Evolutionary conservation across 768 basidiomycete genomes (phyloP), one percentile per base, ranked within the genome.

Genomic region (Leccinum arenicola): DNA sequence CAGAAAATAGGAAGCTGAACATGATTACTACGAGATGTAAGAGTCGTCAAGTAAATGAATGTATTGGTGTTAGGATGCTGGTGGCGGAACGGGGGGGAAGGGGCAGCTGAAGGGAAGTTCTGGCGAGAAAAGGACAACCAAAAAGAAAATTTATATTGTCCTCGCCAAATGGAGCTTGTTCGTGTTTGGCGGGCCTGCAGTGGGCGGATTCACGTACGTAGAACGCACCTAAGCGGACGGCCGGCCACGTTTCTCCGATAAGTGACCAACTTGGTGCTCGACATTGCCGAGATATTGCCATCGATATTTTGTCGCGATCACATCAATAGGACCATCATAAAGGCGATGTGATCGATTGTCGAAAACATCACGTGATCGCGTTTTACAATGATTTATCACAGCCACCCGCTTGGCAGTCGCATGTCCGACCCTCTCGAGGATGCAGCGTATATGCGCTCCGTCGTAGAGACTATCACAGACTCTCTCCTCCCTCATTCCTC

Each of bases 401-500:
- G 50, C 50, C 50, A 19, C 50, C 12, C 50, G 17, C 50, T 51
- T 50, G 53, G 8, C 52, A 23, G 12, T n/a, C 11, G n/a, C 23
- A 50, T 50, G 49, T 17, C 27, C 12, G 48, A 25, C 25, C 48
- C 45, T 35, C 23, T 62, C 3, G 29, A 73, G 1, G 70, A 72
- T 33, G 51, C 58, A 8, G 49, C 35, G 0, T 72, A 61, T 59
- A 66, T 85, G 38, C 70, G 67, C 23, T 80, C 83, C 1, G 74
- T 80, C 47, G 62, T 84, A 15, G 71, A 76, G 49, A 81, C 80
- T 11, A 75, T 88, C 40, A 55, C 76, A 9, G 77, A 78, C 59
- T 82, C 84, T 4, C 62, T 78, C 25, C 67, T 73, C n/a, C 74
- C 79, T 25, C 66, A 69, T 2, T 70, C 73, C 7, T 61, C 69